Base-by-base conservation (phyloP, 345 rosid genomes). In the Brassica nigra region DNA sequence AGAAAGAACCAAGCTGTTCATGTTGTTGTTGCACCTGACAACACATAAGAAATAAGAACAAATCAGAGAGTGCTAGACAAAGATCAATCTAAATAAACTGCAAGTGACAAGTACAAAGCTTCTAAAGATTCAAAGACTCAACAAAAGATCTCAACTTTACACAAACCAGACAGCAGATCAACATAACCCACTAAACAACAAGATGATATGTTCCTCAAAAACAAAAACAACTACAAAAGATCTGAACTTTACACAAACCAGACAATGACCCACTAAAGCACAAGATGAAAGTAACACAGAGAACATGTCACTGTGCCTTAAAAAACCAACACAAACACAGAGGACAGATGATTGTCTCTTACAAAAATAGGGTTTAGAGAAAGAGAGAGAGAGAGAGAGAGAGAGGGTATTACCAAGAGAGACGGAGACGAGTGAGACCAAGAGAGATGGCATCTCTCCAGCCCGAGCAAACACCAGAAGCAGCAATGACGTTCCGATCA, bases 401-500 rank as follows among this genome's bases (percentile, higher is more conserved):
- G 70, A n/a, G 0, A 66, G 65, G 2, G 6, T n/a, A 8, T 52
- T 89, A 95, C 99, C 96, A 89, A 42, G 89, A 91, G 80, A 95
- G 97, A 68, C 86, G 86, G 23, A 95, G 92, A 79, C 87, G 89
- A 15, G 97, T 86, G 76, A 89, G 88, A 57, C 98, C 99, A 79
- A 90, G 77, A 68, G 89, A 83, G 52, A 95, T 82, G 3, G 94
- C 91, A 79, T 95, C 99, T 81, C 97, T 91, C 98, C 99, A 95
- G 7, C 97, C 98, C 66, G 80, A 64, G 36, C 98, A 95, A 81
- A 95, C 99, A 77, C 89, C 94, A 76, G 96, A 91, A 81, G 96
- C 98, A 79, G 83, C 75, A 49, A 95, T 87, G n/a, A 87, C 83
- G 0, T 86, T 90, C 58, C 90, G 92, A 82, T 92, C 98, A 86